Evolutionary conservation across 495 filamentous ascomycete genomes (phyloP).

Genomic region (Xylaria cubensis): DNA sequence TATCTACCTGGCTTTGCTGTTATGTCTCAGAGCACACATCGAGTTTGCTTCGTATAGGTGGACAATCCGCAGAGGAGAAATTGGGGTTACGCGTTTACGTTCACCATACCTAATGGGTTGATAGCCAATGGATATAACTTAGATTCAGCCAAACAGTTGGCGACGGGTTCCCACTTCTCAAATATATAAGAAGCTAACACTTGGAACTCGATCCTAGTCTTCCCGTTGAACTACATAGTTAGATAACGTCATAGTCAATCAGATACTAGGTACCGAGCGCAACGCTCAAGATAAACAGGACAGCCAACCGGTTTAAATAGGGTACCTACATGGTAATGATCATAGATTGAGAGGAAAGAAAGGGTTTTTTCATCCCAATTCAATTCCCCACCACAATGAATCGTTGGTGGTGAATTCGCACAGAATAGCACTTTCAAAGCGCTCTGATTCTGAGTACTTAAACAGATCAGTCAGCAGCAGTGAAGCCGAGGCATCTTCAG

Average conservation of each 20-base stretch:
- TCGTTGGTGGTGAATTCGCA: neutral
- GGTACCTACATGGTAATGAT: neutral
- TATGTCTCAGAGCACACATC: neutral
- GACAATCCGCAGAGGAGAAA: slow-evolving; percentile 1
- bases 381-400: neutral
- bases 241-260: neutral
- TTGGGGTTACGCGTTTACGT: neutral
- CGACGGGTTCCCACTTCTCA: neutral
- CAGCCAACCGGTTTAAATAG: neutral
- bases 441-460: too few relatives aligned
- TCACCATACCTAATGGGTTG: neutral
- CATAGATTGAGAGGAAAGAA: neutral
- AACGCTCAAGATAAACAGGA: neutral
- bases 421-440: neutral
- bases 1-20: neutral
- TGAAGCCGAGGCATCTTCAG: neutral
- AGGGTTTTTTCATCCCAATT: neutral
- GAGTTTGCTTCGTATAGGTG: neutral
- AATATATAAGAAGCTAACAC: neutral
- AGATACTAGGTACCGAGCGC: neutral
- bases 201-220: neutral
- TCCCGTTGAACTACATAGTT: neutral
- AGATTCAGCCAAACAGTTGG: neutral
- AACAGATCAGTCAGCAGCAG: neutral
- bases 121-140: neutral